These are phyloP conservation scores for Amanita rimosa DNA, from an alignment of 768 basidiomycete genomes.

Conservation along the genomic window DNA sequence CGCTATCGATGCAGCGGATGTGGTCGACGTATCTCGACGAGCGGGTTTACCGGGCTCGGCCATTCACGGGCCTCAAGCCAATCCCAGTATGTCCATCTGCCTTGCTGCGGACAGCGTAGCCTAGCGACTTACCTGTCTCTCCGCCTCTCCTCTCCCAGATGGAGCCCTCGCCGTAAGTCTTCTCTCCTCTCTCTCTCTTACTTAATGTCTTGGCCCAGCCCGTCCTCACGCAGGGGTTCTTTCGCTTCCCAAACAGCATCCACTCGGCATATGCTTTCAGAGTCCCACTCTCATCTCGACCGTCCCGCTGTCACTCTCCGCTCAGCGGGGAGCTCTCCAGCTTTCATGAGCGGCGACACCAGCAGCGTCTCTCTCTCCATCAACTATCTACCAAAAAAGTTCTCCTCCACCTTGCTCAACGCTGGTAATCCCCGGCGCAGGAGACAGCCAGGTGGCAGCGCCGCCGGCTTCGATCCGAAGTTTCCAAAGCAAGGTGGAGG, in stretches of 20 bases:
- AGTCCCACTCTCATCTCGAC: neutral
- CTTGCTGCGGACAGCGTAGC: neutral
- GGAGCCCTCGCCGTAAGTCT: constrained; percentile 1
- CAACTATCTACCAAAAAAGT: constrained; percentile 72
- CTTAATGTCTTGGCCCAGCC: neutral
- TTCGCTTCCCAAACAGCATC: constrained; percentile 2
- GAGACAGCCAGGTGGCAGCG: constrained; percentile 20
- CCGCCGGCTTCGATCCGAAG: constrained; percentile 14
- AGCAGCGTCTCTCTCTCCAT: constrained; percentile 50
- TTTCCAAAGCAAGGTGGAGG: constrained; percentile 60
- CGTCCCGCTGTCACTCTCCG: neutral
- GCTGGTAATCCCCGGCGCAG: constrained; percentile 24
- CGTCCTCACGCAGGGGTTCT: neutral
- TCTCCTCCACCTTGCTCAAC: constrained; percentile 36
- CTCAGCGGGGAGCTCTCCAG: neutral
- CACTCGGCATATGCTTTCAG: neutral
- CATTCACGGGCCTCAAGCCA: neutral
- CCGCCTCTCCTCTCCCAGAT: neutral
- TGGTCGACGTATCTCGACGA: constrained; percentile 5
- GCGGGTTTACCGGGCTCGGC: neutral
- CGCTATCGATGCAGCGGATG: constrained; percentile 20
- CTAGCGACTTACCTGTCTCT: neutral
- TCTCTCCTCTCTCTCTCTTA: neutral
- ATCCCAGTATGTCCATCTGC: neutral
- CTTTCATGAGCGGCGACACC: constrained; percentile 25